These are phyloP conservation scores for Xylaria sp. DNA, from an alignment of 2,329 filamentous ascomycete species.

Conservation along the genomic window DNA sequence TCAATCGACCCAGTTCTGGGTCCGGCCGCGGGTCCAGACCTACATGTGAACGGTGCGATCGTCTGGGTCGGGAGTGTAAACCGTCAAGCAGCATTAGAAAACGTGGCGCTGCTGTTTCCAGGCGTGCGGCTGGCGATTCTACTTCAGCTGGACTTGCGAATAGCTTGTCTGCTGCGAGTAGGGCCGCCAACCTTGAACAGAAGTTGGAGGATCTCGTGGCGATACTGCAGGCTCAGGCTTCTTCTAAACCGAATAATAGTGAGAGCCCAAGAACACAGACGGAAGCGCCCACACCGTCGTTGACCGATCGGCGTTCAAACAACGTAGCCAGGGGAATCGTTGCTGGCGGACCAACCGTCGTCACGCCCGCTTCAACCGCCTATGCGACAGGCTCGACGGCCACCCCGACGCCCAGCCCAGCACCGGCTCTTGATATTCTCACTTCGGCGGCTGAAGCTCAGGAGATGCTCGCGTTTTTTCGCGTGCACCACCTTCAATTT, in stretches of 20 bases:
- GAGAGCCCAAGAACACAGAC: slow-evolving; percentile 1
- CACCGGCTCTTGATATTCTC: slow-evolving; percentile 24
- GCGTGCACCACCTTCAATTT: slow-evolving; percentile 39
- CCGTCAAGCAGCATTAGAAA: slow-evolving; percentile 51
- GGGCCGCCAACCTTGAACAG: slow-evolving; percentile 45
- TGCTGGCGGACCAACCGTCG: slow-evolving; percentile 10
- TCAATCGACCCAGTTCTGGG: slow-evolving; percentile 32
- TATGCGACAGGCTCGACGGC: slow-evolving; percentile 29
- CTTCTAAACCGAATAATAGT: background rate
- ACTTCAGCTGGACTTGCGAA: slow-evolving; percentile 11
- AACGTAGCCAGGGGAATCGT: background rate
- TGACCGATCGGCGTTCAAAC: slow-evolving; percentile 5
- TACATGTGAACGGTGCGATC: slow-evolving; percentile 54
- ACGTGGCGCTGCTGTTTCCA: slow-evolving; percentile 36
- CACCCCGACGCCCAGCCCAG: slow-evolving; percentile 36
- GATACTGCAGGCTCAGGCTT: slow-evolving; percentile 44
- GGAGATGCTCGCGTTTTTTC: slow-evolving; percentile 42
- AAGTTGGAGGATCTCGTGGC: slow-evolving; percentile 47
- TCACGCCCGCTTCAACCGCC: slow-evolving; percentile 31
- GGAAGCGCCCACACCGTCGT: background rate
- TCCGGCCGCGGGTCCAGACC: slow-evolving; percentile 16
- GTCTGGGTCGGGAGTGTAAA: slow-evolving; percentile 54
- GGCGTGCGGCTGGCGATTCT: slow-evolving; percentile 12
- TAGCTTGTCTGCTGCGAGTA: slow-evolving; percentile 22
- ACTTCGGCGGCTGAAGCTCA: slow-evolving; percentile 42